These are phyloP conservation scores for Trichoderma sp. DNA, from an alignment of 2,329 filamentous ascomycete species.

Conservation along the genomic window DNA sequence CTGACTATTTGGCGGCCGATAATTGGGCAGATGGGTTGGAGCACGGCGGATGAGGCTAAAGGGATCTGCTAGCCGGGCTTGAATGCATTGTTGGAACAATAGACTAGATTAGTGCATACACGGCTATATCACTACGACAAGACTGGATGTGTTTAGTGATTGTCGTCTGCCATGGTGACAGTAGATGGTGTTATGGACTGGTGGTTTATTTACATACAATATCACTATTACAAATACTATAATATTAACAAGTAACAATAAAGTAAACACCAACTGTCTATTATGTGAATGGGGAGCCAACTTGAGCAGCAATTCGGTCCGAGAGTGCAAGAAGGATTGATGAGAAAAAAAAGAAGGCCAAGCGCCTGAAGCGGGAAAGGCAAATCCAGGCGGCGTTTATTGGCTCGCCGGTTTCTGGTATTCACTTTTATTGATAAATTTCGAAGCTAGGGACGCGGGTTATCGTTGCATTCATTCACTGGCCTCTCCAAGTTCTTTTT, in stretches of 20 bases:
- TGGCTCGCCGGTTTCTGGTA: slow-evolving; percentile 3
- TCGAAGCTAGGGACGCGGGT: not conserved
- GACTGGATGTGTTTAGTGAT: not conserved
- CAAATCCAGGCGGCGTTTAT: not conserved
- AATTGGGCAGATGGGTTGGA: not conserved
- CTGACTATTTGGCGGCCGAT: slow-evolving; percentile 14
- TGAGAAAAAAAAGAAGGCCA: not conserved
- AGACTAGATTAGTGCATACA: not conserved
- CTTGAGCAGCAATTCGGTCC: not conserved
- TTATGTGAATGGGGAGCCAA: not conserved
- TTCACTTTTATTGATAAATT: slow-evolving; percentile 8
- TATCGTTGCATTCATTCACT: not conserved
- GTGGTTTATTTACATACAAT: not conserved
- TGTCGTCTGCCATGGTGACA: not conserved
- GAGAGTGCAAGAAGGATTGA: not conserved
- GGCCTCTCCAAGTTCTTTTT: not conserved
- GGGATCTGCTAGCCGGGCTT: slow-evolving; percentile 11
- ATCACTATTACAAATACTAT: not conserved
- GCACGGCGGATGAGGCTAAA: slow-evolving; percentile 16
- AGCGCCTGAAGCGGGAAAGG: not conserved
- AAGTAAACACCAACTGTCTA: not conserved
- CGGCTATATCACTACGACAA: not conserved
- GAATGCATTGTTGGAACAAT: not conserved
- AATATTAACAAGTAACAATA: not conserved
- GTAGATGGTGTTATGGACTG: not conserved